phyloP scores from a whole-genome alignment of 129 eudicot species.

The Flaveria sonorensis region DNA sequence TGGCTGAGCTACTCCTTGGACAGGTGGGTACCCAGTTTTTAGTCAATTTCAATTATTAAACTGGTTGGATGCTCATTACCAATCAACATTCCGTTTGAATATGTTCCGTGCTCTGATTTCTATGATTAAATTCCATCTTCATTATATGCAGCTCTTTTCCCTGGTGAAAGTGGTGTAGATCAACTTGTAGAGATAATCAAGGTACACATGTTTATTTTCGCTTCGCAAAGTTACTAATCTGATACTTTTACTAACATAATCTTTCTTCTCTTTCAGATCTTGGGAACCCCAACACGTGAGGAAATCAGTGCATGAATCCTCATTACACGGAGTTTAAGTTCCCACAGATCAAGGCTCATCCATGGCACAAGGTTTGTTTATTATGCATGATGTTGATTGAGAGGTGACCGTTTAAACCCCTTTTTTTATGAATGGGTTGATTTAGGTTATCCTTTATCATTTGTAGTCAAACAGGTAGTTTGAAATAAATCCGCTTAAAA shows the following conservation, averaged over 20 bases:
- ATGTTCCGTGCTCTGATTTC: neutral
- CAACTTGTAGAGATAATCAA: slow-evolving; percentile 93
- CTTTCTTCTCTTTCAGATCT: slow-evolving; percentile 40
- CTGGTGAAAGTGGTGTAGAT: slow-evolving; percentile 99
- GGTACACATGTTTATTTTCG: slow-evolving; percentile 36
- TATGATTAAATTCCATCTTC: neutral
- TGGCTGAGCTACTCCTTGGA: slow-evolving; percentile 93
- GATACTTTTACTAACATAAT: neutral
- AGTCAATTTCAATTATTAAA: too few species aligned
- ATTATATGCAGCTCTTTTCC: slow-evolving; percentile 77
- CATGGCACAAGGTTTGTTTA: slow-evolving; percentile 92
- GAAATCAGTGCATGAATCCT: slow-evolving; percentile 99
- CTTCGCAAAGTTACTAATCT: neutral
- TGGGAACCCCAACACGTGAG: slow-evolving; percentile 98
- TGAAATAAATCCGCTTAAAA: neutral
- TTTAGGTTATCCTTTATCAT: neutral
- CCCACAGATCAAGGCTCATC: slow-evolving; percentile 98
- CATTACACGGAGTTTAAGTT: slow-evolving; percentile 90
- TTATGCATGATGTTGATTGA: neutral
- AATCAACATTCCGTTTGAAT: neutral
- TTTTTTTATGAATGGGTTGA: neutral
- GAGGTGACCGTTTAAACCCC: neutral
- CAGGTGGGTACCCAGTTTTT: slow-evolving; percentile 48
- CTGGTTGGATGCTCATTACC: too few species aligned
- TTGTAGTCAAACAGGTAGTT: neutral